Conservation (phyloP, 306 rosid genomes). For the Ormosia semicastrata region DNA sequence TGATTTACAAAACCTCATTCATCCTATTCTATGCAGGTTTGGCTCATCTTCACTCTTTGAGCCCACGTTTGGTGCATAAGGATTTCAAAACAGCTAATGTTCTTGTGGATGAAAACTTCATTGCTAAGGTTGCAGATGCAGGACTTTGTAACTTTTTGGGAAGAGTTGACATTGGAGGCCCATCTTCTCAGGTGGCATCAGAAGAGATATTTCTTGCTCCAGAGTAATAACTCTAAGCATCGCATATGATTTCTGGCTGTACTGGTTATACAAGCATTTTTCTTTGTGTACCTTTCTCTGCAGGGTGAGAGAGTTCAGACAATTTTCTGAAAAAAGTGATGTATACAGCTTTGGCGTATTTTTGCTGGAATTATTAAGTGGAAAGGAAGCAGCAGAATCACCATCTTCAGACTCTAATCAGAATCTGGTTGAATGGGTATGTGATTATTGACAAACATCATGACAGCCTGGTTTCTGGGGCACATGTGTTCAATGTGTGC, state of each 20-base stretch:
- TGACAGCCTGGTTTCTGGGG: not conserved
- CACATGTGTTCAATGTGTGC: not conserved
- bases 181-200: conserved; percentile 66
- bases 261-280: conserved; percentile 7
- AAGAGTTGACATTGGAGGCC: conserved; percentile 59
- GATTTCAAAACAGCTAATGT: conserved; percentile 90
- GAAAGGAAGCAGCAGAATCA: conserved; percentile 61
- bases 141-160: conserved; percentile 73
- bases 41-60: conserved; percentile 78
- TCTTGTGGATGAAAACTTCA: conserved; percentile 79
- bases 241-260: not conserved
- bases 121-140: conserved; percentile 88
- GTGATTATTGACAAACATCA: conserved; percentile 9
- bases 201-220: conserved; percentile 83
- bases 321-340: conserved; percentile 89
- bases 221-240: conserved; percentile 52
- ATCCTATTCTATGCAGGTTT: conserved; percentile 54
- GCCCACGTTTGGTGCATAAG: conserved; percentile 83
- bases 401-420: conserved; percentile 42
- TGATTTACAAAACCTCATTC: conserved; percentile 34
- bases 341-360: conserved; percentile 85
- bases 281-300: conserved; percentile 14
- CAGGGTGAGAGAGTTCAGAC: conserved; percentile 87
- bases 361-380: conserved; percentile 77
- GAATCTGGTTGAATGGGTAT: conserved; percentile 75